Percentiles rank a stretch among this genome's conserved stretches.
phyloP scores from a whole-genome alignment of 768 basidiomycete species.

The Serpula lacrymans region DNA sequence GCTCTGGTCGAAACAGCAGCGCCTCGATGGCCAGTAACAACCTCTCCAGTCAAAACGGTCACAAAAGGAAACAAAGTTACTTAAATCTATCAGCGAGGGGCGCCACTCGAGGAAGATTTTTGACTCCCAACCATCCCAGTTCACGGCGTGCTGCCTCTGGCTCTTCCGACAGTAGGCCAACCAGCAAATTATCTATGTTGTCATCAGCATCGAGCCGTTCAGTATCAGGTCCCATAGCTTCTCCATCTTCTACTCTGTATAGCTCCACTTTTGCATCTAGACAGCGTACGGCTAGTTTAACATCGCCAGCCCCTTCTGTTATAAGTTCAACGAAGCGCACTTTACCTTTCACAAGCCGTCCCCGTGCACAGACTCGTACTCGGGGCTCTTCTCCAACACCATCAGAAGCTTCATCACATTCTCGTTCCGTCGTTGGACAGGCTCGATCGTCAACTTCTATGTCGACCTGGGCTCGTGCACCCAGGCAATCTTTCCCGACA shows the following conservation, averaged over 20 bases:
- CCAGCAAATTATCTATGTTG: conserved; percentile 52
- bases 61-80: conserved; percentile 25
- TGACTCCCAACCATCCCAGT: conserved; percentile 41
- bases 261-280: conserved; percentile 79
- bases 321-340: conserved; percentile 30
- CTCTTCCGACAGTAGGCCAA: conserved; percentile 40
- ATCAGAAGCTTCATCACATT: conserved; percentile 54
- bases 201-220: conserved; percentile 50
- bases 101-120: conserved; percentile 38
- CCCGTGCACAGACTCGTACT: conserved; percentile 42
- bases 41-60: too few species aligned
- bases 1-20: conserved; percentile 60
- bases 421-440: conserved; percentile 41
- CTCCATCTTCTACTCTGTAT: conserved; percentile 36
- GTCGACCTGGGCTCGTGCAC: conserved; percentile 68
- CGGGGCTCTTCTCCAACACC: conserved; percentile 56
- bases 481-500: conserved; percentile 55
- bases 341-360: conserved; percentile 26
- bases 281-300: conserved; percentile 70
- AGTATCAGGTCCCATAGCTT: conserved; percentile 60
- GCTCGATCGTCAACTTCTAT: conserved; percentile 42
- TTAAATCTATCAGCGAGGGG: conserved; percentile 26
- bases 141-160: conserved; percentile 51
- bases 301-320: conserved; percentile 39
- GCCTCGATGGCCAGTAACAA: conserved; percentile 35